Percentiles rank a stretch among this genome's conserved stretches.
Evolutionary conservation across 2,329 filamentous ascomycete genomes (phyloP).

Genomic region (Calonectria pauciramosa): DNA sequence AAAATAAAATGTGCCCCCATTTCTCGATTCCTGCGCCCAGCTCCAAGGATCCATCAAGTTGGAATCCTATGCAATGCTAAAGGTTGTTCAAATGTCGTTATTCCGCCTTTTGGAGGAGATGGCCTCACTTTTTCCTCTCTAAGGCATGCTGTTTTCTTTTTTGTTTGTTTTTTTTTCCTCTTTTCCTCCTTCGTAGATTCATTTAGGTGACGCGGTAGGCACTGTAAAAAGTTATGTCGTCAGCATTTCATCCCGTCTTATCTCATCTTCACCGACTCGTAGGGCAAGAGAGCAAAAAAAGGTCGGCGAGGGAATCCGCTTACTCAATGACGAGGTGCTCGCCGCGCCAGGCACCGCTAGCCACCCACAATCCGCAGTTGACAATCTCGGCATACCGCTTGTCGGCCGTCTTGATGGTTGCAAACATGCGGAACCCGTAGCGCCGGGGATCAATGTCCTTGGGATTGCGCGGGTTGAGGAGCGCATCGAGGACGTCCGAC

Average conservation of each 20-base stretch:
- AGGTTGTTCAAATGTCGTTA: slow-evolving; percentile 12
- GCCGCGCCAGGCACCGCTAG: slow-evolving; percentile 61
- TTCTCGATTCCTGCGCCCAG: slow-evolving; percentile 36
- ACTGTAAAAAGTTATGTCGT: slow-evolving; percentile 33
- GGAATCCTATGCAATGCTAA: slow-evolving; percentile 40
- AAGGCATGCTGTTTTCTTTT: neutral
- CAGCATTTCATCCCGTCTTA: slow-evolving; percentile 30
- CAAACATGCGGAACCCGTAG: slow-evolving; percentile 64
- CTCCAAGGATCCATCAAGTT: slow-evolving; percentile 36
- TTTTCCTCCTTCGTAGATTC: slow-evolving; percentile 13
- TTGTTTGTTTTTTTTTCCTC: neutral
- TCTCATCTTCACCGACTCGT: slow-evolving; percentile 17
- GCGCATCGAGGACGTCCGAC: slow-evolving; percentile 57
- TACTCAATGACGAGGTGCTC: slow-evolving; percentile 63
- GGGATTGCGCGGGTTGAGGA: slow-evolving; percentile 54
- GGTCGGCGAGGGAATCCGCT: slow-evolving; percentile 29
- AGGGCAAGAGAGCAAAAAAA: neutral
- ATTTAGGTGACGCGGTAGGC: slow-evolving; percentile 52
- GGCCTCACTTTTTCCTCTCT: neutral
- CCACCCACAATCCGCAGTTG: slow-evolving; percentile 65
- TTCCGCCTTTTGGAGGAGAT: neutral
- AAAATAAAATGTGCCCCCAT: slow-evolving; percentile 31
- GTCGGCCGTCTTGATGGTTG: slow-evolving; percentile 65
- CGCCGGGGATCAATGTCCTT: slow-evolving; percentile 57
- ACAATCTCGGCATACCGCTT: slow-evolving; percentile 63